Evolutionary conservation across 768 basidiomycete species (phyloP).

Genomic region (Leccinum subtestaceum): DNA sequence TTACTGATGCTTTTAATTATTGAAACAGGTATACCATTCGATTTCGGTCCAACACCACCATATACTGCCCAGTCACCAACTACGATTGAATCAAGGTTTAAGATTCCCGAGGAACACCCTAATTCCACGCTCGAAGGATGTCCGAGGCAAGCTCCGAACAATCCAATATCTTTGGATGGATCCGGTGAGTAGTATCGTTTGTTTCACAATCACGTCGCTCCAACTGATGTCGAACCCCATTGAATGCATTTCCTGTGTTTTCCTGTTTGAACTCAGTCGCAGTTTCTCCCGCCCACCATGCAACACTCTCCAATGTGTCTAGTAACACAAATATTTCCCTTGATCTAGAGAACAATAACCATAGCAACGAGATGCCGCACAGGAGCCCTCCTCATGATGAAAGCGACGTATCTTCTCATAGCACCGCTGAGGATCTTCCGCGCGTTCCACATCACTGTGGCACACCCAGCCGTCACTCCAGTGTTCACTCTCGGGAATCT

Average conservation of each 20-base stretch:
- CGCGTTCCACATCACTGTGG: background rate
- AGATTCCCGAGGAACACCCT: slow-evolving; percentile 5
- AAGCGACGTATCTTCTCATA: slow-evolving; percentile 29
- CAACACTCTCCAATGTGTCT: slow-evolving; percentile 5
- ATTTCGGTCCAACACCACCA: slow-evolving; percentile 28
- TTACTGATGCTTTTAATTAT: background rate
- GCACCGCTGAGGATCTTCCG: slow-evolving; percentile 26
- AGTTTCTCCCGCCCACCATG: background rate
- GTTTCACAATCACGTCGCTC: background rate
- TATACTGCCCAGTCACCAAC: slow-evolving; percentile 11
- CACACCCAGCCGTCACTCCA: background rate
- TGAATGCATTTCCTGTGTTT: background rate
- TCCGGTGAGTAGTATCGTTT: background rate
- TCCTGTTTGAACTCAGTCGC: background rate
- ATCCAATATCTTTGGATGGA: background rate
- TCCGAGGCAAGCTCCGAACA: slow-evolving; percentile 12
- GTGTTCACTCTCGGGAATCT: slow-evolving; percentile 4
- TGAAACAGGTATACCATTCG: slow-evolving; percentile 2
- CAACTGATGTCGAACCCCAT: background rate
- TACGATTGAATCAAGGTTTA: background rate
- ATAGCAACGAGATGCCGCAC: background rate
- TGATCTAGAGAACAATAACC: background rate
- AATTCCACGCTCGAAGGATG: slow-evolving; percentile 22
- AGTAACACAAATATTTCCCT: slow-evolving; percentile 5
- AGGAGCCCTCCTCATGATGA: background rate